Evolutionary conservation across 2,329 filamentous ascomycete species (phyloP).

Genomic region (Microdochium bolleyi): DNA sequence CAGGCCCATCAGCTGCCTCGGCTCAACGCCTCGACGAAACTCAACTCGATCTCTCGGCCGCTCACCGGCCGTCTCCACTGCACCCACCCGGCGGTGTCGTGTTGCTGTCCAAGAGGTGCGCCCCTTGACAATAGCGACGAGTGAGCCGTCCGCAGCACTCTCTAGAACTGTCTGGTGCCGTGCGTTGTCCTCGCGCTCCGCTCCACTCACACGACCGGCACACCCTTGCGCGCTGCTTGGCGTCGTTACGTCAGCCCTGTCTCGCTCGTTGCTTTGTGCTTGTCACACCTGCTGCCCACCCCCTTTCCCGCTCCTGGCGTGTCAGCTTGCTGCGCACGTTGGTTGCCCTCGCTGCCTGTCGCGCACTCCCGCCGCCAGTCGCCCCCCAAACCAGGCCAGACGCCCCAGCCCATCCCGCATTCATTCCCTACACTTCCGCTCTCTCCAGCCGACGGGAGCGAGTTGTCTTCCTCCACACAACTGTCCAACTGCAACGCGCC

Average conservation of each 20-base stretch:
- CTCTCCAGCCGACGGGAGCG: conserved; percentile 1
- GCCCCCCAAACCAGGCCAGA: too few species aligned
- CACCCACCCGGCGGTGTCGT: too few species aligned
- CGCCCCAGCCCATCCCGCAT: conserved; percentile 7
- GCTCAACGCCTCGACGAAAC: too few species aligned
- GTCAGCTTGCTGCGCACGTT: neutral
- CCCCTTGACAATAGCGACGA: neutral
- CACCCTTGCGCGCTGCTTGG: neutral
- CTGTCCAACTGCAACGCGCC: neutral
- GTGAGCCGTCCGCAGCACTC: neutral
- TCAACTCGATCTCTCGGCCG: too few species aligned
- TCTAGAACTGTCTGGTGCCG: neutral
- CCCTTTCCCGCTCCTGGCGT: neutral
- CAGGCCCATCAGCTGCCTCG: too few species aligned
- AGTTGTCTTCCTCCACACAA: conserved; percentile 1
- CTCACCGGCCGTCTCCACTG: too few species aligned
- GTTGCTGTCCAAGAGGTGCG: neutral
- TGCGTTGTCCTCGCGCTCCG: neutral
- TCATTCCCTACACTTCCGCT: conserved; percentile 10
- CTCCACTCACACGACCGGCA: neutral
- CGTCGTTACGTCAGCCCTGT: conserved; percentile 22
- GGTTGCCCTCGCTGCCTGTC: neutral
- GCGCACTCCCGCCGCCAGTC: neutral
- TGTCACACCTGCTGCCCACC: conserved; percentile 15
- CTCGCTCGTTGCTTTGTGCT: conserved; percentile 7